Evolutionary conservation across 768 basidiomycete species (phyloP).

Genomic region (Russula dissimulans): DNA sequence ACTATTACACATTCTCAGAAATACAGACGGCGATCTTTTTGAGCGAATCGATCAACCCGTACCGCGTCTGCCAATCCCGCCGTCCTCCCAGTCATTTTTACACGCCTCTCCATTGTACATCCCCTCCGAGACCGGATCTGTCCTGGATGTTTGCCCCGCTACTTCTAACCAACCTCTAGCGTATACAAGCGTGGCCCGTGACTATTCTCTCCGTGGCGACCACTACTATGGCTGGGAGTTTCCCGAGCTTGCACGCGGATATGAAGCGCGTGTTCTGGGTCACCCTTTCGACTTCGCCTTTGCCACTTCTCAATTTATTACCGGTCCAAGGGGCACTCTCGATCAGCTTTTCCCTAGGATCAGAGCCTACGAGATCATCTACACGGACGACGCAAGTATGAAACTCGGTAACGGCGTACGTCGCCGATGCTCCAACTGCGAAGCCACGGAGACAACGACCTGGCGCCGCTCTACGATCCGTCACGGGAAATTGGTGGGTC

Average conservation of each 20-base stretch:
- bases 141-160: neutral
- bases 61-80: neutral
- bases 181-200: neutral
- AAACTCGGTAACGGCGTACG: constrained; percentile 69
- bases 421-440: constrained; percentile 73
- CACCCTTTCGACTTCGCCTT: neutral
- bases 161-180: neutral
- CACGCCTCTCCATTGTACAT: neutral
- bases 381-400: constrained; percentile 71
- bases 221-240: neutral
- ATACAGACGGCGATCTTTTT: neutral
- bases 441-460: constrained; percentile 70
- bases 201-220: neutral
- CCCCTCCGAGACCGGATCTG: neutral
- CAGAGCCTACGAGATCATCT: neutral
- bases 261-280: neutral
- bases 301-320: neutral
- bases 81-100: neutral
- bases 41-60: neutral
- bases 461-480: constrained; percentile 69
- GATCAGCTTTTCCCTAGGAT: neutral
- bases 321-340: neutral
- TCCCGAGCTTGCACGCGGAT: neutral
- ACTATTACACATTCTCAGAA: neutral
- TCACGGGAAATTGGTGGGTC: constrained; percentile 59